Evolutionary conservation across 352 stramenopile genomes (phyloP).

Genomic region (Plasmopara muralis): DNA sequence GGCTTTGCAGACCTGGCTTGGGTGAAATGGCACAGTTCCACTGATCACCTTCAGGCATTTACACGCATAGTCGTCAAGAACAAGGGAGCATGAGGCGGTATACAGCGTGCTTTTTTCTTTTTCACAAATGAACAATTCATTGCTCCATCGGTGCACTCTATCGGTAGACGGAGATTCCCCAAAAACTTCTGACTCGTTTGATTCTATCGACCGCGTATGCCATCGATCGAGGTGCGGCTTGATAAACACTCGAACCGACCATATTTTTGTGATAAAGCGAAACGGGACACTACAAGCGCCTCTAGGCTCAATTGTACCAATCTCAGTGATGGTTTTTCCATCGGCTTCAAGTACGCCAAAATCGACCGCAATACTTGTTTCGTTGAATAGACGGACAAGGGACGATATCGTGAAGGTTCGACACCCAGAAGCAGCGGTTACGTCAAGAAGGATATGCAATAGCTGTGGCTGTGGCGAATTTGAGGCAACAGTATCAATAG

Average conservation of each 20-base stretch:
- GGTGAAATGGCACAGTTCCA: constrained; percentile 59
- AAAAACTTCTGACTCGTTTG: constrained; percentile 7
- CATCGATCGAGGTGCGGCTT: constrained; percentile 33
- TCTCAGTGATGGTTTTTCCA: constrained; percentile 46
- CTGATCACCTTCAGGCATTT: constrained; percentile 77
- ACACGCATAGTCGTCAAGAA: constrained; percentile 69
- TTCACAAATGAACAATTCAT: constrained; percentile 69
- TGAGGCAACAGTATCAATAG: constrained; percentile 2
- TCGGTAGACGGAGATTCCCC: constrained; percentile 14
- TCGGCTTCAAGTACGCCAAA: constrained; percentile 53
- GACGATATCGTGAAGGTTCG: constrained; percentile 78
- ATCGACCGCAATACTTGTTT: constrained; percentile 48
- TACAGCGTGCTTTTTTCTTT: constrained; percentile 53
- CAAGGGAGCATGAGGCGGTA: constrained; percentile 55
- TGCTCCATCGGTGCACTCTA: constrained; percentile 72
- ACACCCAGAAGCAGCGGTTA: constrained; percentile 59
- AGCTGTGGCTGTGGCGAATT: constrained; percentile 14
- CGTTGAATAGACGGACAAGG: constrained; percentile 71
- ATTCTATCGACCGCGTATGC: background rate
- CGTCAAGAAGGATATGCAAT: constrained; percentile 66
- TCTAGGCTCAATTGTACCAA: constrained; percentile 60
- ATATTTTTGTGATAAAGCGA: constrained; percentile 45
- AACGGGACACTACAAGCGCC: constrained; percentile 62
- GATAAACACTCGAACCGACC: constrained; percentile 54
- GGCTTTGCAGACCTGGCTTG: constrained; percentile 56